Base-by-base conservation (phyloP, 148 eudicot genomes). In the Rhododendron henanense region DNA sequence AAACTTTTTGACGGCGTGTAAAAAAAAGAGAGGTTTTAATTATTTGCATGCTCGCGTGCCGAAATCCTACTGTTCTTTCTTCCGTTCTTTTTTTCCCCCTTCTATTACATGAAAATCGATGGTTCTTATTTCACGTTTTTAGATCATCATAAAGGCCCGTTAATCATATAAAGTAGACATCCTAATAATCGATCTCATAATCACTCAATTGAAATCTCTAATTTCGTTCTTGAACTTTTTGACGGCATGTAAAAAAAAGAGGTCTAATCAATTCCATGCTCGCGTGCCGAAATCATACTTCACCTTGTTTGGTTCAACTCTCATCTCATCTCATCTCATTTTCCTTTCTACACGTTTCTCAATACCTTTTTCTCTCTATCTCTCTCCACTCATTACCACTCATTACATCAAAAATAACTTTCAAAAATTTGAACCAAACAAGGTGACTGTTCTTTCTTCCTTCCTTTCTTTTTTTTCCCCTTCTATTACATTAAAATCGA, bases 111-210 rank as follows among this genome's bases (percentile, higher is more conserved):
- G 21, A 23, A 19, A 10, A 2, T 61, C 59, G 3, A 55, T 51
- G 55, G 16, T 55, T 16, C 61, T 55, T 16, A 53, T 14, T 51
- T 14, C 6, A 25, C 65, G 16, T 0, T 33, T 53, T 81, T 81
- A 16, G 71, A n/a, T 69, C 84, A 75, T 89, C 44, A 5, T 76
- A 86, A 85, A 48, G 92, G 87, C 44, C 90, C 90, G 82, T 84
- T 65, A 89, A 89, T 90, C 88, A 85, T 85, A 28, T 84, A 81
- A 85, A 81, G 78, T 31, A 78, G 78, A 84, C 80, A 44, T 47
- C 19, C 33, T 73, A 41, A 55, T 65, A 83, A 83, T 85, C 28
- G 2, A 21, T 53, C 45, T 33, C 65, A 81, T 53, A 81, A 28
- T 79, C n/a, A 28, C 50, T 13, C 23, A 28, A 18, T 1, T 25